Base-by-base conservation (phyloP, 1,284 basidiomycete species). In the Ustilago hordei region DNA sequence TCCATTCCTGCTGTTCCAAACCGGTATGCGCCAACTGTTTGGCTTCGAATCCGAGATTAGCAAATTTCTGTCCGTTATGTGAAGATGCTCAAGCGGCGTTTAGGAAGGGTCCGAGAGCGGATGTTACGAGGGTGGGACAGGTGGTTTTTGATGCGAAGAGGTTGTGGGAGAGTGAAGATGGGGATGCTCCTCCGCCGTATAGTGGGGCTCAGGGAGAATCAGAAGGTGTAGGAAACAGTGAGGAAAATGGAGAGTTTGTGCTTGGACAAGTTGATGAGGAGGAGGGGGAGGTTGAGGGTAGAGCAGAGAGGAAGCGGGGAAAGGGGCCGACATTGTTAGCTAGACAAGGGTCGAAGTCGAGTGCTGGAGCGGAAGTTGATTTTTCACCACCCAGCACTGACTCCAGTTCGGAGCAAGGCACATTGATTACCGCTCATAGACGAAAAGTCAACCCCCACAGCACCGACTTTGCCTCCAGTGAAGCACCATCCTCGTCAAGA, bases 31-130 rank as follows among this genome's bases (percentile, higher is more conserved):
- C 39, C 0, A 62, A 28, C 2, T 81, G 79, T 43, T n/a, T 79
- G 17, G 47, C 34, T 2, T 11, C 17, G 13, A 67, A 71, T 55
- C 60, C 79, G 28, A 54, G 79, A 12, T 52, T 81, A 43, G 61
- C 57, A 17, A 77, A 74, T 13, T 81, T 79, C 48, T 79, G 79
- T 55, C 76, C 76, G 34, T 58, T 70, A n/a, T 81, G 79, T 52
- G 77, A 81, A 50, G 67, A 75, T 58, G 79, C 70, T 1, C 45
- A 43, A 9, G 54, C 69, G 23, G 79, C 74, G 36, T 75, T 81
- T 36, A 58, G 65, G 8, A 81, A 70, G 45, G 79, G 79, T 1
- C 73, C 67, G 6, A 61, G 79, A 23, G 17, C 32, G n/a, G 79
- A 81, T 52, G 77, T 81, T 12, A 76, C 64, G 15, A 47, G 79